Evolutionary conservation across 164 flowering plant genomes (phyloP).

Genomic region (Liriodendron chinense): DNA sequence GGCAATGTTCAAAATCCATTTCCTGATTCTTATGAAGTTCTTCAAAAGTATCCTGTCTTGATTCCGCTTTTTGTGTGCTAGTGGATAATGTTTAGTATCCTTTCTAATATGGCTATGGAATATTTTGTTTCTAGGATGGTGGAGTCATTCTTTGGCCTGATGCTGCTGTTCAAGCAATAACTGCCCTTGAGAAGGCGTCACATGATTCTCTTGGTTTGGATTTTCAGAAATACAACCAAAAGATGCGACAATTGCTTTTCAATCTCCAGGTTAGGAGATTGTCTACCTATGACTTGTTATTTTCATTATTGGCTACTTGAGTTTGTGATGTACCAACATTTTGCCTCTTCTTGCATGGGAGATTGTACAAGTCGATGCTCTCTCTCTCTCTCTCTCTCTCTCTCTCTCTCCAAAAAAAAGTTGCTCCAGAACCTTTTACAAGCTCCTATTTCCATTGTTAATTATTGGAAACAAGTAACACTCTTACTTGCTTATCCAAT

Average conservation of each 20-base stretch:
- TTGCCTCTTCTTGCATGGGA: background rate
- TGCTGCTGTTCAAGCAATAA: slow-evolving; percentile 66
- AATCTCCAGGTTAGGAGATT: slow-evolving; percentile 68
- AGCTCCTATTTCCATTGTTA: background rate
- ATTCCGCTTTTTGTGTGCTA: background rate
- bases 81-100: background rate
- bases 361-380: background rate
- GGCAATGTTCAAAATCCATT: too few species aligned
- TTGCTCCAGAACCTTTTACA: background rate
- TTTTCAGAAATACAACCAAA: slow-evolving; percentile 80
- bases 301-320: background rate
- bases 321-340: background rate
- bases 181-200: slow-evolving; percentile 76
- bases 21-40: too few species aligned
- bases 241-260: slow-evolving; percentile 69
- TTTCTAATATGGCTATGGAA: background rate
- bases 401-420: too few species aligned
- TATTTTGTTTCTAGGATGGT: slow-evolving; percentile 30
- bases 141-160: slow-evolving; percentile 68
- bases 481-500: background rate
- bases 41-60: background rate
- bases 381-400: background rate
- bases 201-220: slow-evolving; percentile 63
- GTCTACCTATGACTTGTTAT: background rate
- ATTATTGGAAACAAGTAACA: background rate